Conservation (phyloP, 805 yeast species). For the Starmerella scarabaei region DNA sequence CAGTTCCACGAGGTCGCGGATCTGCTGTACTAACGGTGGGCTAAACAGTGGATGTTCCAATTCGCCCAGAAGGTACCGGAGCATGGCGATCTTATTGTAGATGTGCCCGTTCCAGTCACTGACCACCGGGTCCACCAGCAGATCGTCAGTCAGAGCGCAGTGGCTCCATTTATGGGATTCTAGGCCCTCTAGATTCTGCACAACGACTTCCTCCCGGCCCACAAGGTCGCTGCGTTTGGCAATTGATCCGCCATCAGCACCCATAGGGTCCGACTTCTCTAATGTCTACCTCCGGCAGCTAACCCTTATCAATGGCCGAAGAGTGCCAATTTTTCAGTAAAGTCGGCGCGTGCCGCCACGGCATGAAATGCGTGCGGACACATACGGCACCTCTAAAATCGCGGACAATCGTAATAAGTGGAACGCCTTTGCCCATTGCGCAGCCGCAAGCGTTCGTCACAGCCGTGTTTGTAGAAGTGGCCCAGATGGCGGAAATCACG, state of each 20-base stretch:
- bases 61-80: conserved; percentile 41
- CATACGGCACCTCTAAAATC: conserved; percentile 17
- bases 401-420: conserved; percentile 9
- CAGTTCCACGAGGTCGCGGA: conserved; percentile 37
- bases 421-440: conserved; percentile 6
- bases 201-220: conserved; percentile 3
- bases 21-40: conserved; percentile 25
- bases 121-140: conserved; percentile 36
- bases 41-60: conserved; percentile 23
- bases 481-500: conserved; percentile 39
- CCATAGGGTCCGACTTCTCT: too few relatives aligned
- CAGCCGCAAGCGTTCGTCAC: conserved; percentile 50
- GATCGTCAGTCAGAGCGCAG: conserved; percentile 37
- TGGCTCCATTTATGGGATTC: conserved; percentile 30
- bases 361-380: conserved; percentile 67
- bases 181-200: too few relatives aligned
- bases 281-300: too few relatives aligned
- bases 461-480: conserved; percentile 56
- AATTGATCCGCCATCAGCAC: conserved; percentile 57
- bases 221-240: conserved; percentile 44
- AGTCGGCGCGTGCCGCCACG: conserved; percentile 90
- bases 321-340: conserved; percentile 45
- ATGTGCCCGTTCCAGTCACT: conserved; percentile 58
- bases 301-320: conserved; percentile 1
- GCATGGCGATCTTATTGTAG: conserved; percentile 48